Base-by-base conservation (phyloP, 495 filamentous ascomycete species). In the Recurvomyces mirabilis region DNA sequence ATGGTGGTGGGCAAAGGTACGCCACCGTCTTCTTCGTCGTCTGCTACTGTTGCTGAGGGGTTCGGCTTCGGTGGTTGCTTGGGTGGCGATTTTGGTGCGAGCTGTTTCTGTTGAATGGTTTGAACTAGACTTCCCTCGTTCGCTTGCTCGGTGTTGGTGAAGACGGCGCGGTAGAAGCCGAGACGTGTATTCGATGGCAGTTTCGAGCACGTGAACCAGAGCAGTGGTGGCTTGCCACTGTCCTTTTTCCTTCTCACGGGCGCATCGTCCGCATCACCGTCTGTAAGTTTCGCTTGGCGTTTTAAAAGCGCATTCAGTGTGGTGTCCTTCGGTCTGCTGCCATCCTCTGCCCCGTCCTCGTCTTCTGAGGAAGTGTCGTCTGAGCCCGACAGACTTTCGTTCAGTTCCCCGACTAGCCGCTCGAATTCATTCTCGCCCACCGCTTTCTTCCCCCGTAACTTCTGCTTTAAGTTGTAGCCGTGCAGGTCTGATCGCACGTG, bases 401-500 rank as follows among this genome's bases (percentile, higher is more conserved):
- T 78, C 15, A 93, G 68, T 26, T 86, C 76, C 64, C 78, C 85
- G 10, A 95, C 67, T 11, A 95, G 72, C 56, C 79, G 82, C 53
- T 84, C 81, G 43, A 96, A 96, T 33, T 94, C 82, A 10, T 54
- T 52, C 45, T 96, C 91, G 10, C 74, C 71, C 1, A 94, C 78
- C 0, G 78, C 66, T 10, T 66, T 68, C 34, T 67, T 70, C 0
- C 83, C 84, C 41, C 79, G 72, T 25, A 94, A 62, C 65, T 84
- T 89, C 57, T 84, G 85, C 61, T 94, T 95, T 37, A 95, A 60
- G 59, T 98, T 98, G 62, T 94, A 96, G 42, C 81, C 72, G 62
- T 98, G 91, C 35, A 89, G 70, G 60, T 98, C 91, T n/a, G 88
- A 93, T 41, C 81, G 79, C 20, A 83, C 77, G 66, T 98, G 91